phyloP scores from a whole-genome alignment of 2,329 filamentous ascomycete species.

The Phyllosticta citrichinensis region DNA sequence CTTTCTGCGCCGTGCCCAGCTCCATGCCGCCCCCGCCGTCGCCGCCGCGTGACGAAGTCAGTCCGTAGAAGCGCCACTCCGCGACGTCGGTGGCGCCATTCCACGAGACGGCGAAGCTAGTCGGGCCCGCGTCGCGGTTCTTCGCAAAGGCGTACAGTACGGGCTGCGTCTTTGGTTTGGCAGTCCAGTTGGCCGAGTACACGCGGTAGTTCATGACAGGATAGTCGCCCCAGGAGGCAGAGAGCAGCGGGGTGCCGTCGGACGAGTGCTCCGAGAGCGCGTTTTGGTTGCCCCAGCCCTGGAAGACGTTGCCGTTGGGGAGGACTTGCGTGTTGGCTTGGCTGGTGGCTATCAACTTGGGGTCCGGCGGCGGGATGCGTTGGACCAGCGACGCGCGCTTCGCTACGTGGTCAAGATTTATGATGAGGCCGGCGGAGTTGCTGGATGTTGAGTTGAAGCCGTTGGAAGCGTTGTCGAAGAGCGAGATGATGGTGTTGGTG shows the following conservation, averaged over 20 bases:
- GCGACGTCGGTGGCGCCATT: slow-evolving; percentile 10
- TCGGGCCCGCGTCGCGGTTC: slow-evolving; percentile 17
- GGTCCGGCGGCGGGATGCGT: slow-evolving; percentile 9
- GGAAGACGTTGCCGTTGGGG: slow-evolving; percentile 42
- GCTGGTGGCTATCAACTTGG: slow-evolving; percentile 38
- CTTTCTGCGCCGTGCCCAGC: slow-evolving; percentile 1
- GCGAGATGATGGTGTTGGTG: slow-evolving; percentile 40
- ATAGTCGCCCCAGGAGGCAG: slow-evolving; percentile 37
- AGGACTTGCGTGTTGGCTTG: slow-evolving; percentile 46
- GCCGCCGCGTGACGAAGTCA: background rate
- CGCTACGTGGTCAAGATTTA: slow-evolving; percentile 2
- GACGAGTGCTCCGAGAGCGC: slow-evolving; percentile 35
- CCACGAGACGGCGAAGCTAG: slow-evolving; percentile 4
- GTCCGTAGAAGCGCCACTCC: slow-evolving; percentile 5
- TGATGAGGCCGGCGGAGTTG: slow-evolving; percentile 13
- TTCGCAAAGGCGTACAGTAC: slow-evolving; percentile 18
- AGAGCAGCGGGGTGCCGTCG: slow-evolving; percentile 42
- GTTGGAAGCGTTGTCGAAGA: slow-evolving; percentile 46
- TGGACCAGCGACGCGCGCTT: slow-evolving; percentile 11
- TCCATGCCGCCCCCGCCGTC: background rate
- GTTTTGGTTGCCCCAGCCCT: slow-evolving; percentile 44
- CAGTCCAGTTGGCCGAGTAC: slow-evolving; percentile 9
- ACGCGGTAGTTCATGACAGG: slow-evolving; percentile 15
- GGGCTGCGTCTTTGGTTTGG: slow-evolving; percentile 2
- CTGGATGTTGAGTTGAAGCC: slow-evolving; percentile 32